Evolutionary conservation across 2,329 filamentous ascomycete genomes (phyloP).

Genomic region (Neonectria magnoliae): DNA sequence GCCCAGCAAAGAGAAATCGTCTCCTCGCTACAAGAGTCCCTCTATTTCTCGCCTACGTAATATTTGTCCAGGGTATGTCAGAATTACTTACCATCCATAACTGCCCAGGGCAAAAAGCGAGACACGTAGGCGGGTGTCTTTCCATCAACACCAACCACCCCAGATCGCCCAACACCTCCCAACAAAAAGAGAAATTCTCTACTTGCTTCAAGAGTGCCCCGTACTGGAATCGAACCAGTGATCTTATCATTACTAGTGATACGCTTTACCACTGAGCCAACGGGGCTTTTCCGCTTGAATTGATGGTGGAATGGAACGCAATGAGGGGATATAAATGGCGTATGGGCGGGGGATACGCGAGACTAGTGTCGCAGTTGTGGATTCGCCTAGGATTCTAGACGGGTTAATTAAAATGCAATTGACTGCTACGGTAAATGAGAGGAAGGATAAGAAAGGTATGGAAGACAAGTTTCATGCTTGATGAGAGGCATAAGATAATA

Average conservation of each 20-base stretch:
- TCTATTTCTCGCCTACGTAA: no score
- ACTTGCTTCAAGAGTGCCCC: slow-evolving; percentile 4
- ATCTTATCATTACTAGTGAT: slow-evolving; percentile 34
- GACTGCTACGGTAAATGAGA: not conserved
- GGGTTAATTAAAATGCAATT: not conserved
- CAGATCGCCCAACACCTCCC: no score
- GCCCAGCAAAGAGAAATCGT: not conserved
- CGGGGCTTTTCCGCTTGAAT: slow-evolving; percentile 19
- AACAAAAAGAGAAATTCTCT: not conserved
- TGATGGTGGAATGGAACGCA: not conserved
- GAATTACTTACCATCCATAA: no score
- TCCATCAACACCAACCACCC: no score
- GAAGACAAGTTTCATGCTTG: no score
- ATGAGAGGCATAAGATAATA: no score
- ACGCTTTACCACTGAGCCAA: slow-evolving; percentile 33
- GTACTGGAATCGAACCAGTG: slow-evolving; percentile 33
- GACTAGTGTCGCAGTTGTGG: not conserved
- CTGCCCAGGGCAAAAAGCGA: no score
- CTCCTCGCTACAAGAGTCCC: not conserved
- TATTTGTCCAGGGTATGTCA: no score
- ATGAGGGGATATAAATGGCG: slow-evolving; percentile 1
- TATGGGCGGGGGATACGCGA: not conserved
- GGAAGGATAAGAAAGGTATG: not conserved
- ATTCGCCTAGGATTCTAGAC: not conserved
- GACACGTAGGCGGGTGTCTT: no score